Evolutionary conservation across 176 grass and related monocot genomes (phyloP), one percentile per base, ranked within the genome.

Genomic region (Aegilops bicornis): DNA sequence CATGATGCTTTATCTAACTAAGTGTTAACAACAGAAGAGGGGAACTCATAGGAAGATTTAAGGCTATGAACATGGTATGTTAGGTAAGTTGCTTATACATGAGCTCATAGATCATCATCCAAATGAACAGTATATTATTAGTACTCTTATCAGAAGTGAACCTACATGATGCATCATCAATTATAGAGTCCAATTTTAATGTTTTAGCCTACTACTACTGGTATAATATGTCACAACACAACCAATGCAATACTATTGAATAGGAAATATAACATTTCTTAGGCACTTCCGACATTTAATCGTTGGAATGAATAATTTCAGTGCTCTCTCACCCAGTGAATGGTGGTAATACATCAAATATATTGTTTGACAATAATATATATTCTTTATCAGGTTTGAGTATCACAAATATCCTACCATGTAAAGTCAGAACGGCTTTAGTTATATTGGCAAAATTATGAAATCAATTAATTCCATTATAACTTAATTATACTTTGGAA

Each of bases 161-260:
- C 37, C 71, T 82, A 70, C 62, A 78, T 27, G 25, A 82, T 64
- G 50, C 63, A 52, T 78, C 24, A 17, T 32, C 31, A 72, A 52
- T 79, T 23, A 64, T 7, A 56, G 23, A 64, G 31, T 45, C 45
- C 4, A 4, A 79, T 1, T 69, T 81, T 60, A 59, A 36, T 69
- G 14, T 47, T 81, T 85, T 62, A 39, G 30, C 48, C 74, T 86
- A 81, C 62, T 77, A 86, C 10, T 29, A 69, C 4, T 76, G 33
- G 32, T 74, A 50, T 50, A 50, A 50, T 50, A 50, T 50, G 48
- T 50, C 48, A 16, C 15, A 42, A 32, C 54, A 83, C 31, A 11
- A 17, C 12, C 31, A 61, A 5, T 81, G 10, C 37, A 35, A 52
- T 23, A 36, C 45, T 73, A 42, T 64, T 8, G 36, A 71, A 70